Evolutionary conservation across 2,329 filamentous ascomycete genomes (phyloP).

Genomic region (Hysterium pulicare): DNA sequence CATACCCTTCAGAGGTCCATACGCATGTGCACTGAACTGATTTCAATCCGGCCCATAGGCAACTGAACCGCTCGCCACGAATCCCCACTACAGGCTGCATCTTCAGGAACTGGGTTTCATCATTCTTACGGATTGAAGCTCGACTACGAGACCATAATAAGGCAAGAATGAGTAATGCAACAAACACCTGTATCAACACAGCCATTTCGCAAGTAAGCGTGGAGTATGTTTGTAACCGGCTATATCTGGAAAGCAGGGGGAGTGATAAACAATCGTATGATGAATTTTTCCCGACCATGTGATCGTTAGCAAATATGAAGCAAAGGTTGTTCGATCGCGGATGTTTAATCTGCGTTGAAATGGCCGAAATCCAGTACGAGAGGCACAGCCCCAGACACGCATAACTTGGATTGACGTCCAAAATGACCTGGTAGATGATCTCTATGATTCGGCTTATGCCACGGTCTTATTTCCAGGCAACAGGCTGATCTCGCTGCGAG

Average conservation of each 20-base stretch:
- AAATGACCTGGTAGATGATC: no score
- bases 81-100: neutral
- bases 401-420: no score
- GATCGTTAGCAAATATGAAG: no score
- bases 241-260: neutral
- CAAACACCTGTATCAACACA: neutral
- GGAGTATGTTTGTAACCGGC: neutral
- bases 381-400: no score
- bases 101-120: neutral
- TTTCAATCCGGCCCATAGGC: neutral
- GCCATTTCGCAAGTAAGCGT: neutral
- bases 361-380: no score
- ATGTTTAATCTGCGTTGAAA: no score
- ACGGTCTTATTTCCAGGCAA: no score
- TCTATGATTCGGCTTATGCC: no score
- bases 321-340: no score
- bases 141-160: neutral
- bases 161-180: neutral
- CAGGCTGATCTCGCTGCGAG: no score
- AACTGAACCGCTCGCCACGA: neutral
- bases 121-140: neutral
- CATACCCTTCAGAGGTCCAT: neutral
- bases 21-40: neutral
- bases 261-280: neutral
- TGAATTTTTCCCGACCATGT: neutral